A percentile compares a stretch with the other conserved stretches of the same genome.
Conservation (phyloP, 2,329 filamentous ascomycete species). For the Ploettnerulaceae sp. region DNA sequence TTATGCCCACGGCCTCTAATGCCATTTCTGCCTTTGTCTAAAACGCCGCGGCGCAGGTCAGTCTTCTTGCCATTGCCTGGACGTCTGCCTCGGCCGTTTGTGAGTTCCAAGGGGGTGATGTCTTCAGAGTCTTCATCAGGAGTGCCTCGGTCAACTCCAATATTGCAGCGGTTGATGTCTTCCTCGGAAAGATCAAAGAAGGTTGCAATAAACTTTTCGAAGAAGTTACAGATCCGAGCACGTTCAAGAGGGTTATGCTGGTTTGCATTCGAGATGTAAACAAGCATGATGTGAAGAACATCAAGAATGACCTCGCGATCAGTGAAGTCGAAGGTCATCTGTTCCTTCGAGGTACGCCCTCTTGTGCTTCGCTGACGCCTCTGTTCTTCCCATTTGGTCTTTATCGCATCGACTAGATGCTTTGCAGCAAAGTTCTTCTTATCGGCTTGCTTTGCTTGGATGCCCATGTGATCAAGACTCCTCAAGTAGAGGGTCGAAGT, state of each 20-base stretch:
- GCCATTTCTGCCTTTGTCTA: conserved; percentile 71
- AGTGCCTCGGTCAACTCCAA: conserved; percentile 64
- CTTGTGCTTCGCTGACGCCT: conserved; percentile 64
- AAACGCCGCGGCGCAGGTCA: conserved; percentile 77
- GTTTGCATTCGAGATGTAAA: conserved; percentile 63
- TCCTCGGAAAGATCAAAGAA: conserved; percentile 76
- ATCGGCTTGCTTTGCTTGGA: conserved; percentile 80
- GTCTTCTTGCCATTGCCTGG: conserved; percentile 63
- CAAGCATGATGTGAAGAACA: conserved; percentile 56
- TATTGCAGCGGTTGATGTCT: conserved; percentile 59
- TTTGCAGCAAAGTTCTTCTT: conserved; percentile 90
- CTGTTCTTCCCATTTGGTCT: conserved; percentile 88
- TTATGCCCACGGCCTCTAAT: conserved; percentile 65
- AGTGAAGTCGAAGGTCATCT: conserved; percentile 70
- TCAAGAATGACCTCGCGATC: conserved; percentile 65
- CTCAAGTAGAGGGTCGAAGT: conserved; percentile 93
- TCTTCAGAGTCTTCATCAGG: conserved; percentile 70
- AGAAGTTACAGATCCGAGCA: conserved; percentile 68
- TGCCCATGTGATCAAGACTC: conserved; percentile 94
- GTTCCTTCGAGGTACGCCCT: conserved; percentile 59
- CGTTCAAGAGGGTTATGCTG: conserved; percentile 69
- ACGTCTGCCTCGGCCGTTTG: conserved; percentile 63
- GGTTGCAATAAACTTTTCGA: conserved; percentile 68
- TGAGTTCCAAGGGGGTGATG: conserved; percentile 60
- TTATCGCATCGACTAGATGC: conserved; percentile 83